A percentile compares a stretch with the other conserved stretches of the same genome.
phyloP scores from a whole-genome alignment of 2,329 filamentous ascomycete species.

The Nannizziopsis arthrosporioides region DNA sequence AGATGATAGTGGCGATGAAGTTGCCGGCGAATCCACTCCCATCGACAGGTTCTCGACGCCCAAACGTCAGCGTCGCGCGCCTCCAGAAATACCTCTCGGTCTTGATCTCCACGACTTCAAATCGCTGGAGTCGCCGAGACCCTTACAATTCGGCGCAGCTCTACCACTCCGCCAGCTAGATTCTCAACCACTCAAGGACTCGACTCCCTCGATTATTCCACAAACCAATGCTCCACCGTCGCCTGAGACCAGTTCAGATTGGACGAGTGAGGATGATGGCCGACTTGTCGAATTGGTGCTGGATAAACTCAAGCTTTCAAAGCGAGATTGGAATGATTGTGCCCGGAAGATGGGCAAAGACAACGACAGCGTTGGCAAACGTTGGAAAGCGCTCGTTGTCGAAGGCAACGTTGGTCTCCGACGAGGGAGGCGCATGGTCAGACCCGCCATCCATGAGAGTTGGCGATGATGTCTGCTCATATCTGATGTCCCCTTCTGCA shows the following conservation, averaged over 20 bases:
- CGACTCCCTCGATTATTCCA: conserved; percentile 21
- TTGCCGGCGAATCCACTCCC: conserved; percentile 15
- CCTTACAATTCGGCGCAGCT: background rate
- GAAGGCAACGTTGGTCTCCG: conserved; percentile 35
- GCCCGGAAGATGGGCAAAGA: conserved; percentile 33
- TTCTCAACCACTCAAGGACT: conserved; percentile 7
- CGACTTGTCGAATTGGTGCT: conserved; percentile 35
- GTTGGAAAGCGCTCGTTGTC: conserved; percentile 34
- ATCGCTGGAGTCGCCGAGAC: conserved; percentile 23
- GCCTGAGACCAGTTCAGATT: conserved; percentile 17
- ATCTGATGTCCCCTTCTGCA: background rate
- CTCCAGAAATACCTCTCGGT: conserved; percentile 36
- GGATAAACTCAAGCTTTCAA: conserved; percentile 34
- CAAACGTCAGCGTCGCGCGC: conserved; percentile 34
- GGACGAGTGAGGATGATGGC: conserved; percentile 34
- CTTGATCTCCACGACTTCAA: conserved; percentile 35
- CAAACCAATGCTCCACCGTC: conserved; percentile 11
- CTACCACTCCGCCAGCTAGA: background rate
- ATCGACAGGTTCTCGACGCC: conserved; percentile 31
- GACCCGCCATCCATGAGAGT: conserved; percentile 20
- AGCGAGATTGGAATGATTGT: conserved; percentile 37
- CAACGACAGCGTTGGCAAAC: conserved; percentile 29
- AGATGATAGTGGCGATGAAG: conserved; percentile 18
- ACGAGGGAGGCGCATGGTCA: conserved; percentile 22
- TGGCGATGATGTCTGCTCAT: conserved; percentile 15